Base-by-base conservation (phyloP, 768 basidiomycete genomes). In the Agrocybe chaxingu region DNA sequence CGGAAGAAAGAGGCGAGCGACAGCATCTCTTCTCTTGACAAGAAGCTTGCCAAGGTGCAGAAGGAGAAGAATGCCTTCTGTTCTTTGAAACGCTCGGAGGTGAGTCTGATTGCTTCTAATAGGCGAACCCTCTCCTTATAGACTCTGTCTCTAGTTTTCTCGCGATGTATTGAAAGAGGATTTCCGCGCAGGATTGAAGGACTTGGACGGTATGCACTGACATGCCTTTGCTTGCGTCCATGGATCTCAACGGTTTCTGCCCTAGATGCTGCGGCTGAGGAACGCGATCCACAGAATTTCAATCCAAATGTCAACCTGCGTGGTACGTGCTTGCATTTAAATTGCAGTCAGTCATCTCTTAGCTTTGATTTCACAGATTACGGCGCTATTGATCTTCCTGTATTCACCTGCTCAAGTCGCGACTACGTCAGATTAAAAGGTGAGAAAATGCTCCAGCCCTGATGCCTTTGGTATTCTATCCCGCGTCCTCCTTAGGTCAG, bases 11-110 rank as follows among this genome's bases (percentile, higher is more conserved):
- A 67, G 8, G 67, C 68, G 8, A 42, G 33, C 10, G 66, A 74
- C 48, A 50, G 57, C 19, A 55, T 73, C 18, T 66, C 72, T 1
- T 63, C 61, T 8, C 50, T 74, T 11, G 68, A 73, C 56, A 76
- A 77, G 53, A 73, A 73, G 56, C 66, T 70, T 12, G 67, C 71
- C 3, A 66, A 63, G 31, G 74, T 72, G 29, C 79, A 80, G 56
- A 81, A 76, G 54, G 77, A 79, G 50, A 84, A 84, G 68, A 84
- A 84, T 53, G 79, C 74, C 0, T 82, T 80, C 57, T 85, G 82
- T 56, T 80, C 81, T 0, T 57, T 76, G 49, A 81, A 77, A 61
- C 72, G 81, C 4, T 80, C 79, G 2, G 78, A 80, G 66, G 81
- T 80, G 42, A 51, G 63, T 51, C 19, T 34, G 9, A 19, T 12